Conservation (phyloP, 2,329 filamentous ascomycete species). For the Colletotrichum sp. region DNA sequence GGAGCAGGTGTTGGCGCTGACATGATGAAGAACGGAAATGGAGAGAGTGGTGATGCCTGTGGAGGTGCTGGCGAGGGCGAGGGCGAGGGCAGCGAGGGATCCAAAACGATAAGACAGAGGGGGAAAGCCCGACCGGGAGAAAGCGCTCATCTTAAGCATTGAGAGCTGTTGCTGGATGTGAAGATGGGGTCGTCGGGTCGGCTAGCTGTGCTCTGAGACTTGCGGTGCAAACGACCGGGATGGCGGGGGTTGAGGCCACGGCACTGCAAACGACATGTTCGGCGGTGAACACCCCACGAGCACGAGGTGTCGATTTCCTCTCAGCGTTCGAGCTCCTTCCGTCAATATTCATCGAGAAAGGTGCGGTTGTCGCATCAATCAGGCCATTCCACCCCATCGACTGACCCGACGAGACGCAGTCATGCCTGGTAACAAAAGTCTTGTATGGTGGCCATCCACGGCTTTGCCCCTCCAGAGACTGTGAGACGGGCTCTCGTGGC, state of each 20-base stretch:
- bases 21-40: not conserved
- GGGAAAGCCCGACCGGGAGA: not conserved
- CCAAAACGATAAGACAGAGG: not conserved
- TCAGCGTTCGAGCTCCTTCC: not conserved
- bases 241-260: not conserved
- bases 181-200: not conserved
- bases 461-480: not conserved
- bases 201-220: not conserved
- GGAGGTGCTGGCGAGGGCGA: not conserved
- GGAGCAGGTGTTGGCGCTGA: not conserved
- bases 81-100: not conserved
- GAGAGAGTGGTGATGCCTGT: not conserved
- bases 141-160: not conserved
- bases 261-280: not conserved
- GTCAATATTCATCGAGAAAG: not conserved
- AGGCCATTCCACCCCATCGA: not conserved
- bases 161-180: not conserved
- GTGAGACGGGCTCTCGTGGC: not conserved
- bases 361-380: not conserved
- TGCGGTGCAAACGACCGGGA: not conserved
- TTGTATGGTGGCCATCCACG: not conserved
- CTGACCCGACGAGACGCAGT: not conserved
- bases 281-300: not conserved
- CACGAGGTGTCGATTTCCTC: not conserved
- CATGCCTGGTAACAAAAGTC: not conserved